phyloP scores from a whole-genome alignment of 495 filamentous ascomycete species.

The Penicillium steckii region DNA sequence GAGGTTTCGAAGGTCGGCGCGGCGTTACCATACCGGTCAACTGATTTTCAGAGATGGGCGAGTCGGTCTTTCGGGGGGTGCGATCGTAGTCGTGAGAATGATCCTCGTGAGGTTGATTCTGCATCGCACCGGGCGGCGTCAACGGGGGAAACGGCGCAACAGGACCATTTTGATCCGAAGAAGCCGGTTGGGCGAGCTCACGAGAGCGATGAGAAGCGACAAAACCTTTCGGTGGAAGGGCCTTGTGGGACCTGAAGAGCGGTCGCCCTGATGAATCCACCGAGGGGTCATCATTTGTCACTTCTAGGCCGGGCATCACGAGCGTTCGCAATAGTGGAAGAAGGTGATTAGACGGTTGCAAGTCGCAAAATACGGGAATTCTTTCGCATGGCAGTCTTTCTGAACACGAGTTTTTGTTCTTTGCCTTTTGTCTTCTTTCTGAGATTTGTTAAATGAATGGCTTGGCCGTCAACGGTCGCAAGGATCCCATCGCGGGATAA shows the following conservation, averaged over 20 bases:
- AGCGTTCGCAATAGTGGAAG: neutral
- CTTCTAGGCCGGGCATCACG: slow-evolving; percentile 39
- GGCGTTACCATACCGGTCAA: slow-evolving; percentile 49
- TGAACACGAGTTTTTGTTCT: neutral
- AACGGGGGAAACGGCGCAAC: slow-evolving; percentile 35
- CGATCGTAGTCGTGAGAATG: slow-evolving; percentile 4
- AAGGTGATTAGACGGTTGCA: neutral
- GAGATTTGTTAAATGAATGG: neutral
- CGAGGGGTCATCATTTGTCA: slow-evolving; percentile 27
- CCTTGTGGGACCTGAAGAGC: slow-evolving; percentile 47
- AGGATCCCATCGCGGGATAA: slow-evolving; percentile 16
- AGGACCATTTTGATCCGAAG: slow-evolving; percentile 23
- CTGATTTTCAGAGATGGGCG: slow-evolving; percentile 22
- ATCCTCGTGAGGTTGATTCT: slow-evolving; percentile 19
- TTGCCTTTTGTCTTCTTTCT: neutral
- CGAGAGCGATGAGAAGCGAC: slow-evolving; percentile 14
- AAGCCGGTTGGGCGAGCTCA: slow-evolving; percentile 27
- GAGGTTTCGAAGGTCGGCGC: slow-evolving; percentile 63
- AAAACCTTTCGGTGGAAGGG: slow-evolving; percentile 39
- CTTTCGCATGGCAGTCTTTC: slow-evolving; percentile 5
- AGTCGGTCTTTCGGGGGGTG: slow-evolving; percentile 22
- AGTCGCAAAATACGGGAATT: neutral
- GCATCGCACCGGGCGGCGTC: slow-evolving; percentile 37
- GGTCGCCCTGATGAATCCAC: slow-evolving; percentile 34
- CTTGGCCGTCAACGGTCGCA: slow-evolving; percentile 7